Evolutionary conservation across 306 rosid species (phyloP).

Genomic region (Adenanthera pavonina): DNA sequence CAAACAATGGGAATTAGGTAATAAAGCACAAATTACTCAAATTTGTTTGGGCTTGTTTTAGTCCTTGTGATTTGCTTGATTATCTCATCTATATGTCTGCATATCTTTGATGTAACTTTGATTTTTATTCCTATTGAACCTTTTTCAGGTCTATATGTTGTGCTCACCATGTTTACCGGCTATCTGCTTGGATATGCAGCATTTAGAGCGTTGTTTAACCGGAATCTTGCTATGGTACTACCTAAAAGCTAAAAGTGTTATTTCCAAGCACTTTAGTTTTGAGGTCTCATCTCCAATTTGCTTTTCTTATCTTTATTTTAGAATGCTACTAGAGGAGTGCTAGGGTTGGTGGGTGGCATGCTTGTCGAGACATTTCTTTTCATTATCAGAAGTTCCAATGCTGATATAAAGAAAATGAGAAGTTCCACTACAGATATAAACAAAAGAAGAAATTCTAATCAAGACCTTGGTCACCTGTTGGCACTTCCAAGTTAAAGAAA

Average conservation of each 20-base stretch:
- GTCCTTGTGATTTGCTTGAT: constrained; percentile 5
- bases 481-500: constrained; percentile 67
- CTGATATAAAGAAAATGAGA: constrained; percentile 30
- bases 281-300: background rate
- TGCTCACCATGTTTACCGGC: constrained; percentile 83
- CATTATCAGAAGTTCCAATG: constrained; percentile 62
- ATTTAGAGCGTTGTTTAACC: constrained; percentile 85
- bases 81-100: background rate
- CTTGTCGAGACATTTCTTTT: constrained; percentile 93
- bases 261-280: constrained; percentile 12
- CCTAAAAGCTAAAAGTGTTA: constrained; percentile 27
- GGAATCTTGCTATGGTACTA: constrained; percentile 73
- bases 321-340: constrained; percentile 93
- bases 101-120: constrained; percentile 19
- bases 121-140: constrained; percentile 7
- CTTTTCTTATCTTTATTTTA: constrained; percentile 41
- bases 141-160: constrained; percentile 83
- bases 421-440: constrained; percentile 5
- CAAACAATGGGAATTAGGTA: background rate
- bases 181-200: constrained; percentile 79
- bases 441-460: constrained; percentile 51
- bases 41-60: background rate
- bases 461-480: constrained; percentile 47
- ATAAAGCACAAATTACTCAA: constrained; percentile 12
- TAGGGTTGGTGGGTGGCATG: constrained; percentile 85